Base-by-base conservation (phyloP, 208 protist genomes). In the Crithidia acanthocephali region DNA sequence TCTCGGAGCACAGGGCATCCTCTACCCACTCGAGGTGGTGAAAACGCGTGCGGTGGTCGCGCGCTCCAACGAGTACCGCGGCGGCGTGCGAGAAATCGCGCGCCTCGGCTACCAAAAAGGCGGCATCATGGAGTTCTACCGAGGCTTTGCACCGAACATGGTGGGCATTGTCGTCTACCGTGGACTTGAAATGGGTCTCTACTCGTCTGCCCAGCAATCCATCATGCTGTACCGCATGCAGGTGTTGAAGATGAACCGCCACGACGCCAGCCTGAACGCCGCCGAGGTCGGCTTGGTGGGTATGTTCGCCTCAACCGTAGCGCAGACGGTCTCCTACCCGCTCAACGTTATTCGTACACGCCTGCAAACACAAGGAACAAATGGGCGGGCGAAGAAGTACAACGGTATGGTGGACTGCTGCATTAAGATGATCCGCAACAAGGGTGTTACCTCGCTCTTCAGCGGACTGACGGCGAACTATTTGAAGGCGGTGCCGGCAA, bases 1-100 rank as follows among this genome's bases (percentile, higher is more conserved):
- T 5, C 77, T 95, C 37, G 88, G 85, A n/a, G 86, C 90, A 23
- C 95, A 98, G 73, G 82, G 86, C 27, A 61, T 93, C 20, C 68
- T 97, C 13, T 97, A 97, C 74, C 95, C 95, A 8, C 35, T 98
- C 22, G 92, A 98, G 73, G 87, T 97, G n/a, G 77, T 97, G 23
- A 97, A 97, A 72, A 98, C 95, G 32, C 85, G 94, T 18, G 85
- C 95, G 30, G 74, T 81, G 2, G 94, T 96, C 7, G 88, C 94
- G 40, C 82, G 81, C 33, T 87, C 42, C 47, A 77, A 66, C 28
- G 90, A 97, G 69, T 95, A 86, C 63, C 50, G 59, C 8, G 91
- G 91, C 48, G 90, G 90, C 22, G 82, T 95, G 18, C 23, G 69
- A 2, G 80, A 91, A 35, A 80, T 95, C 1, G 51, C 94, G 10